phyloP scores from a whole-genome alignment of 805 yeast species.

The Zygosaccharomyces rouxii region DNA sequence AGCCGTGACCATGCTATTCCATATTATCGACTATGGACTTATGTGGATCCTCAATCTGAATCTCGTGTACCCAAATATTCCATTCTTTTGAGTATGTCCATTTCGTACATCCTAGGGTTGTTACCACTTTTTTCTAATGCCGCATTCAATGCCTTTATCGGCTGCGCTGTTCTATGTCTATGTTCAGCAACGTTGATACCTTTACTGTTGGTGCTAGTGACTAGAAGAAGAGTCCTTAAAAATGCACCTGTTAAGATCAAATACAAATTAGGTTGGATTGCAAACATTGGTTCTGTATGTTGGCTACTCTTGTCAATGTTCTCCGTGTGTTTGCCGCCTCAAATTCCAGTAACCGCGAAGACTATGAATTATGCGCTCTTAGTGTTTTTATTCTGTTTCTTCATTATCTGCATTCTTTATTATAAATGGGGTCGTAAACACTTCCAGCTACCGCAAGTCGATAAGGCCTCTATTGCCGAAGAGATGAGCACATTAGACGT shows the following conservation, averaged over 20 bases:
- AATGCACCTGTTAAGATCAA: constrained; percentile 66
- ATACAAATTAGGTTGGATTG: constrained; percentile 55
- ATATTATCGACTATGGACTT: constrained; percentile 56
- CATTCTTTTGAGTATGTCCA: constrained; percentile 56
- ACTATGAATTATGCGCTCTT: constrained; percentile 54
- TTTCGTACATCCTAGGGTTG: constrained; percentile 56
- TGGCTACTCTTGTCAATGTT: constrained; percentile 59
- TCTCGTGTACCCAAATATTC: constrained; percentile 69
- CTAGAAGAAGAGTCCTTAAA: constrained; percentile 55
- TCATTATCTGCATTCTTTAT: constrained; percentile 47
- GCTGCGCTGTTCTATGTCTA: constrained; percentile 71
- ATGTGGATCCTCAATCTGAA: constrained; percentile 52
- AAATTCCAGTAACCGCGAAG: constrained; percentile 44
- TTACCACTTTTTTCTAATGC: constrained; percentile 65
- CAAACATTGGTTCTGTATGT: constrained; percentile 53
- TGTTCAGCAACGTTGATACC: constrained; percentile 78
- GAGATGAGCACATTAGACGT: constrained; percentile 1
- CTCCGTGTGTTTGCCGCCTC: constrained; percentile 68
- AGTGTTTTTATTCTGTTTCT: constrained; percentile 49
- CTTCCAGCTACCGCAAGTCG: constrained; percentile 58
- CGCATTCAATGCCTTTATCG: constrained; percentile 80
- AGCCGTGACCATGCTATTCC: constrained; percentile 84
- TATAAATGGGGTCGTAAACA: constrained; percentile 55
- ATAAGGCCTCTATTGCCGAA: constrained; percentile 15
- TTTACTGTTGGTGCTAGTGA: constrained; percentile 54